These are phyloP conservation scores for Cyclocybe aegerita DNA, from an alignment of 768 basidiomycete species.

Conservation along the genomic window DNA sequence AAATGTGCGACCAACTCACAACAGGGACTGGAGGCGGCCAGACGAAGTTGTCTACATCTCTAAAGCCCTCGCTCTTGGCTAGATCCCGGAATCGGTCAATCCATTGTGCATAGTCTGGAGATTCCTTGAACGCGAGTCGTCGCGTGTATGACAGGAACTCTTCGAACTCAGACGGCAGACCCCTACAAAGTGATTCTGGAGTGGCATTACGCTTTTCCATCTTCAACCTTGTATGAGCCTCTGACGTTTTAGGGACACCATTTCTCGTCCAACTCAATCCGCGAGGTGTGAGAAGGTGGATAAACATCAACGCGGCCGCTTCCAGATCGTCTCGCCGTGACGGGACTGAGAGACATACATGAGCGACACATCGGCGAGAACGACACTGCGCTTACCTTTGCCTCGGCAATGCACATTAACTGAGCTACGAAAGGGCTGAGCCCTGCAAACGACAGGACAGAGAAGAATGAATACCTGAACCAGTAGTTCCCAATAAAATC, in stretches of 20 bases:
- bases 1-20: slow-evolving; percentile 18
- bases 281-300: slow-evolving; percentile 74
- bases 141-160: slow-evolving; percentile 75
- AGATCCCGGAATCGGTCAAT: slow-evolving; percentile 61
- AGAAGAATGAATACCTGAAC: slow-evolving; percentile 53
- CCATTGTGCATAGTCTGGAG: slow-evolving; percentile 70
- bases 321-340: slow-evolving; percentile 80
- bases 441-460: background rate
- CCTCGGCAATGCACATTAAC: slow-evolving; percentile 77
- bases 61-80: slow-evolving; percentile 59
- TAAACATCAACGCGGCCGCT: slow-evolving; percentile 75
- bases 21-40: slow-evolving; percentile 64
- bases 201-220: slow-evolving; percentile 59
- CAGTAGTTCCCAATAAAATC: slow-evolving; percentile 86
- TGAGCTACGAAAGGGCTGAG: slow-evolving; percentile 37
- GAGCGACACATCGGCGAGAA: background rate
- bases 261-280: slow-evolving; percentile 79
- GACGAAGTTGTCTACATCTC: slow-evolving; percentile 57
- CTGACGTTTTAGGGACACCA: slow-evolving; percentile 72
- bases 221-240: slow-evolving; percentile 61
- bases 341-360: slow-evolving; percentile 49
- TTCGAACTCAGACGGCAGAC: slow-evolving; percentile 71
- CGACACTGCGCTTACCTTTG: slow-evolving; percentile 47
- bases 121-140: slow-evolving; percentile 63
- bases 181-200: slow-evolving; percentile 67